These are phyloP conservation scores for Dactylonectria macrodidyma DNA, from an alignment of 2,329 filamentous ascomycete species.

Conservation along the genomic window DNA sequence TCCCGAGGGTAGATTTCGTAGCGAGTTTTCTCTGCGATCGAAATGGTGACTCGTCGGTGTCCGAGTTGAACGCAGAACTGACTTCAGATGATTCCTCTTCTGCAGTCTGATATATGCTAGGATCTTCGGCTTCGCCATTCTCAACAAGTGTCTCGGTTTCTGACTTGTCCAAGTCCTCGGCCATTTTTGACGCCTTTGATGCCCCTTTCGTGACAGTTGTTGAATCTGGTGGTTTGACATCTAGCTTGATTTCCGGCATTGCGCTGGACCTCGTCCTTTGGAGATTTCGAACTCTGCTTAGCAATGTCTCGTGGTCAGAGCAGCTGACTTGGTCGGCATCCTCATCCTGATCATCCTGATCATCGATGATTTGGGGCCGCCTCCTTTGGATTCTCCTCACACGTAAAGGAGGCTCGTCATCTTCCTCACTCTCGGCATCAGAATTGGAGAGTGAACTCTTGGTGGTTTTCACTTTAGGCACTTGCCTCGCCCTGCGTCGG, in stretches of 20 bases:
- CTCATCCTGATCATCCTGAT: constrained; percentile 45
- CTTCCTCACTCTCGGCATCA: constrained; percentile 30
- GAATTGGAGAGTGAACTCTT: not conserved
- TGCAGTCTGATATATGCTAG: constrained; percentile 45
- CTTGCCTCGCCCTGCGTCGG: constrained; percentile 17
- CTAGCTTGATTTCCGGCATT: not conserved
- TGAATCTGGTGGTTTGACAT: constrained; percentile 5
- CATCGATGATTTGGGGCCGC: constrained; percentile 31
- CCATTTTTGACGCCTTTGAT: constrained; percentile 29
- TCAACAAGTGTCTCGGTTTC: constrained; percentile 26
- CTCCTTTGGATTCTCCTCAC: constrained; percentile 28
- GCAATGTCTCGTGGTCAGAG: constrained; percentile 37
- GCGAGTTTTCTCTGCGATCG: constrained; percentile 16
- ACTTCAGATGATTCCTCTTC: constrained; percentile 39
- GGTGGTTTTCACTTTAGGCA: constrained; percentile 16
- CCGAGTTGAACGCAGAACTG: constrained; percentile 35
- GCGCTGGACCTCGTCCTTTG: constrained; percentile 25
- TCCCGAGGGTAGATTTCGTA: constrained; percentile 6
- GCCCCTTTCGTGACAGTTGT: constrained; percentile 8
- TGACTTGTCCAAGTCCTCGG: constrained; percentile 31
- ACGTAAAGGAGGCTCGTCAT: constrained; percentile 17
- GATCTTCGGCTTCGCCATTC: constrained; percentile 38
- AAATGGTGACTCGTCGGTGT: constrained; percentile 34
- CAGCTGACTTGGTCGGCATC: constrained; percentile 15
- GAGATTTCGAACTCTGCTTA: constrained; percentile 42